Base-by-base conservation (phyloP, 208 protist species). In the Angomonas deanei region DNA sequence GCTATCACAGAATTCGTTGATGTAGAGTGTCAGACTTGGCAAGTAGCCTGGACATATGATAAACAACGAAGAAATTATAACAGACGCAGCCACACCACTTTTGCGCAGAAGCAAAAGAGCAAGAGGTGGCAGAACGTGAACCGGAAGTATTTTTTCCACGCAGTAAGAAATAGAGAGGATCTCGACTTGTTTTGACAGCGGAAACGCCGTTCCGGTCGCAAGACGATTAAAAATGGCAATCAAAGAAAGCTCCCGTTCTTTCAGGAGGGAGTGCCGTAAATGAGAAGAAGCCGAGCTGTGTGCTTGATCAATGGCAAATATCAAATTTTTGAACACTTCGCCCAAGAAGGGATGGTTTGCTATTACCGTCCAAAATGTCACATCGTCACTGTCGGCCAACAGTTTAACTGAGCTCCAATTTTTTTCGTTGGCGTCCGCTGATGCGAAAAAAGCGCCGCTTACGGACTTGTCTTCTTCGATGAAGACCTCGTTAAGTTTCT, bases 301-400 rank as follows among this genome's bases (percentile, higher is more conserved):
- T 0, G 84, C 80, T 17, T 69, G 65, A 38, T 93, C 80, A 5
- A 95, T 65, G 0, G 76, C 79, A 1, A 34, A 77, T 31, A 92
- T 32, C 10, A 80, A 63, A 39, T 83, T 86, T 1, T 63, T 30
- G 2, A 95, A 46, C 3, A 79, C 71, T 19, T 70, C 34, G 11
- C 73, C 15, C 6, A 95, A 47, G 19, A 56, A 63, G 5, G 66
- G 63, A 63, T 95, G 83, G 58, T 90, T 76, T 0, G 79, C 67
- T 3, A 88, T 34, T 30, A 92, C 74, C 10, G 80, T 93, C 89
- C 89, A 95, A 53, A 95, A 91, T 0, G 85, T 90, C 10, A 84
- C 56, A 56, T 95, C 80, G 54, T 95, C 89, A 1, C 69, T 81
- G 2, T 80, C 61, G 0, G 84, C 69, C 2, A 93, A 63, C n/a